These are phyloP conservation scores for Bipolaris victoriae DNA, from an alignment of 2,329 filamentous ascomycete genomes.

Conservation along the genomic window DNA sequence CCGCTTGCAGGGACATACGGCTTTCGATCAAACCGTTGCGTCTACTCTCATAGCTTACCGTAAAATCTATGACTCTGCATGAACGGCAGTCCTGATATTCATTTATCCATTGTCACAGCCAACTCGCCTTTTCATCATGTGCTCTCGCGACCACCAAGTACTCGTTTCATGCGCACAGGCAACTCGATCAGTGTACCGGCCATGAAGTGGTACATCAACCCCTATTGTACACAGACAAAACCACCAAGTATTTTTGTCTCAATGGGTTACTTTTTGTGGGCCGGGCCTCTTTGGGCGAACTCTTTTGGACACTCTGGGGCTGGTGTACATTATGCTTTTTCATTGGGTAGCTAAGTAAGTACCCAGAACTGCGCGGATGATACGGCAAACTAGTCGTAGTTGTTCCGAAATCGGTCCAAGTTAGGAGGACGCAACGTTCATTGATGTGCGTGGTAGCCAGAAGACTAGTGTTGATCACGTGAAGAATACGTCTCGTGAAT, in stretches of 20 bases:
- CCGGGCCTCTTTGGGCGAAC: neutral
- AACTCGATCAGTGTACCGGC: neutral
- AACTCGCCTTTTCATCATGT: neutral
- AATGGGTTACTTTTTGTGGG: neutral
- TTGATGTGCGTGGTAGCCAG: neutral
- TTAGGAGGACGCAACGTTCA: neutral
- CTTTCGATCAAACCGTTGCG: neutral
- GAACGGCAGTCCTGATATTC: neutral
- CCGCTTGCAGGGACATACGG: neutral
- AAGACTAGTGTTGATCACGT: neutral
- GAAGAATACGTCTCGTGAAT: neutral
- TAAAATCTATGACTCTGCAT: neutral
- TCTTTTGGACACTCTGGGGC: neutral
- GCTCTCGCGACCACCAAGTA: neutral
- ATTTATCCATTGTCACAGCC: neutral
- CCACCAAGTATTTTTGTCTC: neutral
- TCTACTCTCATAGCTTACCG: neutral
- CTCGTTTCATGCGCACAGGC: neutral
- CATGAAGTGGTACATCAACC: neutral
- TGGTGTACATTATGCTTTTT: neutral
- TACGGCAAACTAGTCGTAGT: neutral
- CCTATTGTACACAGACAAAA: constrained; percentile 2
- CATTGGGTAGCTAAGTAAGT: no score
- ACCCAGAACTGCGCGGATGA: neutral
- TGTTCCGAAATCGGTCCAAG: neutral